phyloP scores from a whole-genome alignment of 441 rosid species.

The Adansonia madagascariensis region DNA sequence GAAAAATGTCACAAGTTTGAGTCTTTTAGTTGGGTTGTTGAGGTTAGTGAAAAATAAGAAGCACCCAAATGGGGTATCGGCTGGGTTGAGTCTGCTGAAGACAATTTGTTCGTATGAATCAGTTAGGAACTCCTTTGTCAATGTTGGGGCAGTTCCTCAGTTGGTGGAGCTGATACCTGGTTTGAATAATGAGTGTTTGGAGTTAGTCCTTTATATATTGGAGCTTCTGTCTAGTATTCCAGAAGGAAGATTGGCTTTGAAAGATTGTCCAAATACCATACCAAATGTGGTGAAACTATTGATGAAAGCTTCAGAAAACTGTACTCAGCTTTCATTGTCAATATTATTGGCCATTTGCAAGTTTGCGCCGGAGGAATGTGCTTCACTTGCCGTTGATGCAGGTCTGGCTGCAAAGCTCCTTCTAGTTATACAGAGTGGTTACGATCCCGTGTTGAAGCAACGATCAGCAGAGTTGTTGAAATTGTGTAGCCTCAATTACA shows the following conservation, averaged over 20 bases:
- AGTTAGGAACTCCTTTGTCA: slow-evolving; percentile 58
- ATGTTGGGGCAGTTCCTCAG: slow-evolving; percentile 72
- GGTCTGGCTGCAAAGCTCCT: slow-evolving; percentile 87
- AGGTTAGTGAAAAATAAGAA: slow-evolving; percentile 76
- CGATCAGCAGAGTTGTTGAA: slow-evolving; percentile 78
- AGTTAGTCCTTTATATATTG: slow-evolving; percentile 62
- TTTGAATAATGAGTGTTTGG: slow-evolving; percentile 66
- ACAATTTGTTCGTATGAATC: slow-evolving; percentile 57
- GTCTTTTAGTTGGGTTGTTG: slow-evolving; percentile 78
- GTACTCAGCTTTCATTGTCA: slow-evolving; percentile 67
- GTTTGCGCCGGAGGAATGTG: slow-evolving; percentile 78
- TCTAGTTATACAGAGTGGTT: slow-evolving; percentile 85
- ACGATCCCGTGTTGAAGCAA: slow-evolving; percentile 72
- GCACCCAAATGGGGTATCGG: slow-evolving; percentile 54
- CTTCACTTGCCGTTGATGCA: slow-evolving; percentile 68
- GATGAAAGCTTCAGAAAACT: slow-evolving; percentile 79
- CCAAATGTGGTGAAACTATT: slow-evolving; percentile 61
- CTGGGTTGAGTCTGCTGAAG: slow-evolving; percentile 65
- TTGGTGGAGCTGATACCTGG: slow-evolving; percentile 65
- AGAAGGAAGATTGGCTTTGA: slow-evolving; percentile 71
- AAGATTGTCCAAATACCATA: slow-evolving; percentile 55
- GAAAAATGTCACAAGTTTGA: slow-evolving; percentile 63
- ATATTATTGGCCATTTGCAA: slow-evolving; percentile 73
- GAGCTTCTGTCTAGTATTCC: slow-evolving; percentile 59
- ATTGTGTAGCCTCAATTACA: slow-evolving; percentile 78